Conservation (phyloP, 805 yeast genomes). For the Trichomonascus vanleenenianus region DNA sequence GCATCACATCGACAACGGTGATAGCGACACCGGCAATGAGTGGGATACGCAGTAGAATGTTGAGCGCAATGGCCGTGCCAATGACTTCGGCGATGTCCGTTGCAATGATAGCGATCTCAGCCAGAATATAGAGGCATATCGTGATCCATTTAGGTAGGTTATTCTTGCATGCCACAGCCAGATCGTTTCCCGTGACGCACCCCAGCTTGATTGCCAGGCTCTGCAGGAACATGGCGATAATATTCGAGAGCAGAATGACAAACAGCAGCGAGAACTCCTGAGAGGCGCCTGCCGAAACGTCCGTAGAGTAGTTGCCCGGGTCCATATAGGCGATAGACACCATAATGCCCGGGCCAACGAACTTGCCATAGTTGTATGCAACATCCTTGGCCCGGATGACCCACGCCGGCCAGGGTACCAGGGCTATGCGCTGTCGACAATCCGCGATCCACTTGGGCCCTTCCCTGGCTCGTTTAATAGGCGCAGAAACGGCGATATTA, state of each 20-base stretch:
- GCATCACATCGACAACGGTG: slow-evolving; percentile 77
- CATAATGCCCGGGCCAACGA: slow-evolving; percentile 95
- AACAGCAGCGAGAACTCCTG: slow-evolving; percentile 73
- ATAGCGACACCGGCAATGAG: slow-evolving; percentile 74
- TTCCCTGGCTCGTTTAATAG: no score
- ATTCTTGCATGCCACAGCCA: slow-evolving; percentile 78
- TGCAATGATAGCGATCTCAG: slow-evolving; percentile 88
- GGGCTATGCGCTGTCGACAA: no score
- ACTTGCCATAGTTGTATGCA: slow-evolving; percentile 40
- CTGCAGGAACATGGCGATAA: slow-evolving; percentile 84
- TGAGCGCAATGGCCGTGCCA: slow-evolving; percentile 93
- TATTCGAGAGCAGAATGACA: slow-evolving; percentile 68
- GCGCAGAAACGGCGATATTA: no score
- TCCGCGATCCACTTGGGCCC: no score
- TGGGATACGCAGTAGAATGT: slow-evolving; percentile 75
- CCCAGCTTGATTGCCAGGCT: slow-evolving; percentile 81
- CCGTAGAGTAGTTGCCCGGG: slow-evolving; percentile 95
- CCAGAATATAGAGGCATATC: slow-evolving; percentile 54
- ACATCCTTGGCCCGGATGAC: background rate
- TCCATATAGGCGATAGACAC: slow-evolving; percentile 95
- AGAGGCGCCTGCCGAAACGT: slow-evolving; percentile 89
- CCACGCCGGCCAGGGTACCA: background rate
- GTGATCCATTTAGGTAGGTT: slow-evolving; percentile 54
- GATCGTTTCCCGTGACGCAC: slow-evolving; percentile 86
- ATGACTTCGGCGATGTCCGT: slow-evolving; percentile 96